Evolutionary conservation across 2,329 filamentous ascomycete genomes (phyloP).

Genomic region (Alternaria longipes): DNA sequence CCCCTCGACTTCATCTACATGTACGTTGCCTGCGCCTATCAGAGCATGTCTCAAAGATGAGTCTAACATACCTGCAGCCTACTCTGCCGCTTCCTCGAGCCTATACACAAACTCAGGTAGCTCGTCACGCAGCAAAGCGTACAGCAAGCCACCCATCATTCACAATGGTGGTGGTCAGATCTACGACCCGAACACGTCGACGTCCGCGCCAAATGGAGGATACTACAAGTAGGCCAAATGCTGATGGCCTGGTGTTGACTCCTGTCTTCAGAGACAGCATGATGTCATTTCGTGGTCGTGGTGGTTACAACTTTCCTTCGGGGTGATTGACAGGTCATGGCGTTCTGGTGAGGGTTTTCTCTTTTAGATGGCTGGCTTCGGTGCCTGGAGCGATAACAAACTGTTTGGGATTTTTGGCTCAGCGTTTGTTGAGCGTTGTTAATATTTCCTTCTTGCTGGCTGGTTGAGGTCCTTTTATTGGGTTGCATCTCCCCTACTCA

Average conservation of each 20-base stretch:
- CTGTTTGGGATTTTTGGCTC: not conserved
- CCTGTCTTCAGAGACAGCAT: not conserved
- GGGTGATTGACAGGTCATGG: not conserved
- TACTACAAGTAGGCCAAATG: slow-evolving; percentile 38
- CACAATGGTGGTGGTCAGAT: slow-evolving; percentile 43
- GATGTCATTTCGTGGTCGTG: not conserved
- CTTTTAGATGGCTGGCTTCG: not conserved
- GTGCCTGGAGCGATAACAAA: not conserved
- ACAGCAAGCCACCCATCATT: slow-evolving; percentile 42
- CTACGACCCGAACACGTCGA: slow-evolving; percentile 42
- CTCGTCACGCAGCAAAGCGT: slow-evolving; percentile 35
- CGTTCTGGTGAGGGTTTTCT: not conserved
- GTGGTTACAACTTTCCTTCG: not conserved
- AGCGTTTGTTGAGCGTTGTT: not conserved
- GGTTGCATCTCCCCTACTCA: slow-evolving; percentile 15
- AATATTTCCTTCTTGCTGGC: not conserved
- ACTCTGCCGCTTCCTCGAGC: slow-evolving; percentile 32
- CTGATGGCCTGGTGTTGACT: not conserved
- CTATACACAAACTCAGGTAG: slow-evolving; percentile 36
- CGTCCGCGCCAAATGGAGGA: slow-evolving; percentile 38
- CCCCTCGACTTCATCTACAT: slow-evolving; percentile 37
- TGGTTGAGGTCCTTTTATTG: slow-evolving; percentile 14
- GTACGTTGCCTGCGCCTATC: slow-evolving; percentile 27
- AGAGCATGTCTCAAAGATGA: not conserved
- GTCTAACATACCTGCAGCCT: slow-evolving; percentile 24